Evolutionary conservation across 495 filamentous ascomycete genomes (phyloP).

Genomic region (Jackrogersella multiformis): DNA sequence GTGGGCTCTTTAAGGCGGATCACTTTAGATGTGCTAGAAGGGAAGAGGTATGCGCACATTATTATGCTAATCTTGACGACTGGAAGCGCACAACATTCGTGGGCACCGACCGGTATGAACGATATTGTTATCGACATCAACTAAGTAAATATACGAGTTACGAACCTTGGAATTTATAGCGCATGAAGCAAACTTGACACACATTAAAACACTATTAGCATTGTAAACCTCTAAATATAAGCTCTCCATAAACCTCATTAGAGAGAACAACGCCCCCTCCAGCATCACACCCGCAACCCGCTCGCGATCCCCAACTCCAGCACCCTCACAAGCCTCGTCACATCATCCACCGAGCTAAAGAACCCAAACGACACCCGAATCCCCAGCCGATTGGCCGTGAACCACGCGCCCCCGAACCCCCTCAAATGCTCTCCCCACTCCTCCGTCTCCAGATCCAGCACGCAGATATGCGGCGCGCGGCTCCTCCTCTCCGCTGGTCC

Average conservation of each 20-base stretch:
- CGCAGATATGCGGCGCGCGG: slow-evolving; percentile 38
- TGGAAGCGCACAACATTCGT: slow-evolving; percentile 23
- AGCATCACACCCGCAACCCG: not conserved
- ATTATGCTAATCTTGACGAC: slow-evolving; percentile 30
- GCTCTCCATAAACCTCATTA: too few species aligned
- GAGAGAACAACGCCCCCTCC: too few species aligned
- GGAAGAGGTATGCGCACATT: slow-evolving; percentile 20
- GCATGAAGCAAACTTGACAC: not conserved
- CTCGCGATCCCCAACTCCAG: slow-evolving; percentile 14
- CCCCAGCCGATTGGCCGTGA: slow-evolving; percentile 35
- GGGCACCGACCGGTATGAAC: too few species aligned
- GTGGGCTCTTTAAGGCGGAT: slow-evolving; percentile 9
- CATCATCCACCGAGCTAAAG: slow-evolving; percentile 35
- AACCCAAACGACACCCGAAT: slow-evolving; percentile 39
- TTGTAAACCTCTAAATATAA: too few species aligned
- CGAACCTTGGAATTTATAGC: too few species aligned
- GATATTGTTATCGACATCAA: too few species aligned
- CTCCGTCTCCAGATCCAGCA: slow-evolving; percentile 23
- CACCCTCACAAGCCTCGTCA: slow-evolving; percentile 26
- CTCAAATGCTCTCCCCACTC: slow-evolving; percentile 24
- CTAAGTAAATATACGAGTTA: too few species aligned
- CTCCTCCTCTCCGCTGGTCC: slow-evolving; percentile 14
- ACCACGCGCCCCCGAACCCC: not conserved
- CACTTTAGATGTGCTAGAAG: not conserved
- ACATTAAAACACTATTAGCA: too few species aligned